Conservation (phyloP, 192 early-diverging fungal genomes). For the Backusella westeae region DNA sequence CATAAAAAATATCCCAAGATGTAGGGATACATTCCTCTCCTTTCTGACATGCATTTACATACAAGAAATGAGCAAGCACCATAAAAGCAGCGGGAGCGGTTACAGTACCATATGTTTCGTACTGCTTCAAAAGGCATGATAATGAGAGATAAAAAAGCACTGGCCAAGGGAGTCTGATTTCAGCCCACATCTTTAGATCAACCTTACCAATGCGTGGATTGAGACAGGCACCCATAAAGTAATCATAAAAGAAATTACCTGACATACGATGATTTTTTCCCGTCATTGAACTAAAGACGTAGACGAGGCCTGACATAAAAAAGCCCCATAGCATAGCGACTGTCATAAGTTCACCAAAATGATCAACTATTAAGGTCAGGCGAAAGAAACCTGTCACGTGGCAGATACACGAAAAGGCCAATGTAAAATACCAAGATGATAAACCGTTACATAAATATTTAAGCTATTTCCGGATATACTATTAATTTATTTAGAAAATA, state of each 20-base stretch:
- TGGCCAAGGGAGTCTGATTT: constrained; percentile 48
- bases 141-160: constrained; percentile 47
- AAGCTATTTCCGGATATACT: constrained; percentile 27
- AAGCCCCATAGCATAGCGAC: constrained; percentile 51
- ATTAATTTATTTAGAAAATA: too few relatives aligned
- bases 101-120: constrained; percentile 40
- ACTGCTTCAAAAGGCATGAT: constrained; percentile 45
- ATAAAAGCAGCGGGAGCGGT: constrained; percentile 40
- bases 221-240: constrained; percentile 44
- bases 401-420: constrained; percentile 40
- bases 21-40: constrained; percentile 53
- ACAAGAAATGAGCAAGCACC: constrained; percentile 50
- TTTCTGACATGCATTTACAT: constrained; percentile 48
- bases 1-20: constrained; percentile 52
- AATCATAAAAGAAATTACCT: constrained; percentile 48
- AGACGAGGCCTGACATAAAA: constrained; percentile 38
- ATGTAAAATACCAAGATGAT: constrained; percentile 45
- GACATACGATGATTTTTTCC: constrained; percentile 55
- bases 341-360: constrained; percentile 55
- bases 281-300: constrained; percentile 28
- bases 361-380: constrained; percentile 51
- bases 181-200: constrained; percentile 53
- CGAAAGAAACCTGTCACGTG: constrained; percentile 44
- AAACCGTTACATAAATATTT: constrained; percentile 57
- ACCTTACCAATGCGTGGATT: constrained; percentile 46